Evolutionary conservation across 1,139 yeast genomes (phyloP), one percentile per base, ranked within the genome.

Genomic region (Hemisphaericaspora xylanilytica): DNA sequence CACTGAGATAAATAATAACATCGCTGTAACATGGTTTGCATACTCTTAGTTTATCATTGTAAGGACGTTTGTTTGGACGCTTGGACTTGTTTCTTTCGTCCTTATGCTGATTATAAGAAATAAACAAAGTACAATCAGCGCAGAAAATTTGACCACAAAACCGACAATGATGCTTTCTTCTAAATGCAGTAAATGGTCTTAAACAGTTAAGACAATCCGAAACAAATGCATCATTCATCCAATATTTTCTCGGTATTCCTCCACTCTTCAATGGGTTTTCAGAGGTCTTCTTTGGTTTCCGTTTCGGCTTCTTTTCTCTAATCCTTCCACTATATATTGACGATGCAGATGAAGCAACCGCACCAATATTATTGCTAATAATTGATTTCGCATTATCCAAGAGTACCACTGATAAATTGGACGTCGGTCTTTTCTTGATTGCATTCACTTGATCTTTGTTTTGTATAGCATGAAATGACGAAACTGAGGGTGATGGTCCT

Each of bases 111-210:
- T 78, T 80, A 30, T 95, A 95, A 2, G 88, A 75, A 10, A 89
- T 80, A 48, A 88, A 75, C 3, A 78, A 65, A 0, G 97, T 89
- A 59, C 98, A 92, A n/a, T 76, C 74, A 24, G 87, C 75, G 59
- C 98, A 92, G 55, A 89, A 92, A 31, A 92, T 92, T 58, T 90
- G 97, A 2, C 97, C 97, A 62, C 98, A 92, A 37, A 90, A 81
- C 36, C 98, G 69, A 55, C 98, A 92, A 59, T 92, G 98, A 58
- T 92, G 98, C 49, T 87, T 86, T 49, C 98, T 71, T 55, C 97
- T 67, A 61, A 90, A 92, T 0, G 82, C 78, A 0, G 86, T 78
- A 55, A 87, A 87, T 0, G 80, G 76, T 41, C 79, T 74, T 37
- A 84, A 83, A 54, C 96, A 87, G 27, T 81, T 74, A 46, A 86